Evolutionary conservation across 306 rosid genomes (phyloP).

Genomic region (Vigna reflexopilosa): DNA sequence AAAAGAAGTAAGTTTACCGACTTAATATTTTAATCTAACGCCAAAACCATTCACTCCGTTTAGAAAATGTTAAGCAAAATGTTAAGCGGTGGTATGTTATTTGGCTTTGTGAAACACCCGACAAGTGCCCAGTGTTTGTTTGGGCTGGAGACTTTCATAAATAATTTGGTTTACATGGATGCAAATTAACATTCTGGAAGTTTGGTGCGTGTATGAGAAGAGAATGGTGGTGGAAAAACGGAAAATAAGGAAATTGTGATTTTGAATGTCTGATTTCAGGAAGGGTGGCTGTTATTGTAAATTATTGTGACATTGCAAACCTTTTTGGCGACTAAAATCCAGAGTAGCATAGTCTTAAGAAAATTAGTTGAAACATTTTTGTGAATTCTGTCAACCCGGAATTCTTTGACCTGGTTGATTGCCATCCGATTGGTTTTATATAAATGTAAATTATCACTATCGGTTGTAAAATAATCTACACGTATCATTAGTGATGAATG

Average conservation of each 20-base stretch:
- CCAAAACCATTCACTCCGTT: slow-evolving; percentile 29
- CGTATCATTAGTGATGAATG: slow-evolving; percentile 10
- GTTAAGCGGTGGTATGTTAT: neutral
- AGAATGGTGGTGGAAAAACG: neutral
- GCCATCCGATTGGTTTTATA: neutral
- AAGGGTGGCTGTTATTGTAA: neutral
- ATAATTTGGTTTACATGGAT: slow-evolving; percentile 2
- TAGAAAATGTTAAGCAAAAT: slow-evolving; percentile 19
- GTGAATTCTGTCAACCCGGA: neutral
- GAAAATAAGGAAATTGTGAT: slow-evolving; percentile 10
- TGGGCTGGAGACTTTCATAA: slow-evolving; percentile 8
- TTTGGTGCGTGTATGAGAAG: slow-evolving; percentile 19
- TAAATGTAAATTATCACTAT: neutral
- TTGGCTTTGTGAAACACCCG: neutral
- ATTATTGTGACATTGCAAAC: neutral
- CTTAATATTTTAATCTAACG: neutral
- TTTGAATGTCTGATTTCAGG: neutral
- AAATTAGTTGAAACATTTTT: neutral
- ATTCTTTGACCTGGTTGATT: slow-evolving; percentile 27
- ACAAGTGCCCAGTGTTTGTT: neutral
- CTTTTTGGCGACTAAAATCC: neutral
- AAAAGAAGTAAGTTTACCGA: slow-evolving; percentile 71
- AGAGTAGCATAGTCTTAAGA: neutral
- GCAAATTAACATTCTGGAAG: slow-evolving; percentile 10
- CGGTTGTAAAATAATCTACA: neutral